Base-by-base conservation (phyloP, 1,284 basidiomycete genomes). In the Malassezia japonica region DNA sequence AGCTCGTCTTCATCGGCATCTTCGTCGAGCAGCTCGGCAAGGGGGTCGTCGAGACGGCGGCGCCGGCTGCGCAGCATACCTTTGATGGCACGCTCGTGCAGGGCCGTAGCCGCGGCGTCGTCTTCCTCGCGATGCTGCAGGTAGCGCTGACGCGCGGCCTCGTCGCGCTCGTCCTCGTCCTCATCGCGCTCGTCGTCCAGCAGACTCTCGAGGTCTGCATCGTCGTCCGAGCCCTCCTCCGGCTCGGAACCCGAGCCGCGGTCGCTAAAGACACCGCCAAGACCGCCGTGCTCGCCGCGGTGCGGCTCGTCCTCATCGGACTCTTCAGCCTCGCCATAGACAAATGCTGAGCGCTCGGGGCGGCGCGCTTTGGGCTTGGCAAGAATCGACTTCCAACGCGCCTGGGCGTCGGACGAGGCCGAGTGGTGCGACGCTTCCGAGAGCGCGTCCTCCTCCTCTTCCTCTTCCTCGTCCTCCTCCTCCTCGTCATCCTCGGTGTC, bases 241-340 rank as follows among this genome's bases (percentile, higher is more conserved):
- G 59, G 62, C 12, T 55, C 59, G 2, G 44, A 34, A 7, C 40
- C 56, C n/a, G 44, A 38, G 10, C n/a, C 31, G 21, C 37, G 54
- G 36, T 67, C 63, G 33, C 49, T 61, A 28, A 69, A 67, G 36
- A 69, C 46, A 16, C 67, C 68, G 16, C 54, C 54, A 13, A 69
- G 51, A 18, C 66, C 68, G 13, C 65, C 61, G 13, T 57, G 64
- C 28, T 56, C 59, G 18, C 55, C 57, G 13, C 49, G 48, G 37
- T 50, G 46, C 6, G 32, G 27, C n/a, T 59, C 55, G 1, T 70
- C 67, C 24, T 65, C 64, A 25, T 69, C 68, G 1, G 68, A 71
- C 54, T 71, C 68, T 46, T 64, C 68, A n/a, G 68, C 68, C 45
- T 71, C 68, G 5, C 67, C 68, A 40, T 61, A 61, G 29, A 71